Base-by-base conservation (phyloP, 176 grass and related monocot species). In the Oryza glumipatula region DNA sequence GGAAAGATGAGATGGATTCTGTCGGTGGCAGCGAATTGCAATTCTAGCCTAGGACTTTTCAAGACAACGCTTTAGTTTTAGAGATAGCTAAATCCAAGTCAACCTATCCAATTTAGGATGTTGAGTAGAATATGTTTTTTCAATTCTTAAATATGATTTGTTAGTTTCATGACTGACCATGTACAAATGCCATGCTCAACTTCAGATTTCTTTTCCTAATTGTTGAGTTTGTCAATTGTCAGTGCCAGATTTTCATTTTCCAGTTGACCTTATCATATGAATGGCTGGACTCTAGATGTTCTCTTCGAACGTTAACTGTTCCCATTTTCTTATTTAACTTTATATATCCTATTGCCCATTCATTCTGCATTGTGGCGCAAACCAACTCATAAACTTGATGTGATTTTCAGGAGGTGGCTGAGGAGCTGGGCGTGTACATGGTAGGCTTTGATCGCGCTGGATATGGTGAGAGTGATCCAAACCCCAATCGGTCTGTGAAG, bases 391-490 rank as follows among this genome's bases (percentile, higher is more conserved):
- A 51, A 52, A 49, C 21, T 15, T 49, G 6, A 12, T 74, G 44
- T 49, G 1, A 33, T 30, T 70, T 76, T 33, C 67, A 92, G 93
- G 93, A 95, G 73, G 73, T 92, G 60, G 88, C 90, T 68, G 88
- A 95, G 38, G 87, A 92, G 64, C 51, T 95, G 3, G 90, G 93
- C 14, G 93, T 92, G 41, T 95, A 90, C 87, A 95, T 95, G 78
- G 93, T 95, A 35, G 87, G 87, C 4, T 95, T 92, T 14, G 93
- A 95, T 41, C 93, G 93, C 7, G 93, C 93, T 0, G 93, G 93
- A 0, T 92, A 95, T 0, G 93, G 88, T 0, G 88, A 95, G 85
- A 95, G 93, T 7, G 93, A 95, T 52, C 93, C 93, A 0, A 88
- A 95, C 44, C 93, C 90, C 13, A 82, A 83, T 32, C 90, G 93